Conservation (phyloP, 1,139 yeast species). For the Suhomyces coccinellae region DNA sequence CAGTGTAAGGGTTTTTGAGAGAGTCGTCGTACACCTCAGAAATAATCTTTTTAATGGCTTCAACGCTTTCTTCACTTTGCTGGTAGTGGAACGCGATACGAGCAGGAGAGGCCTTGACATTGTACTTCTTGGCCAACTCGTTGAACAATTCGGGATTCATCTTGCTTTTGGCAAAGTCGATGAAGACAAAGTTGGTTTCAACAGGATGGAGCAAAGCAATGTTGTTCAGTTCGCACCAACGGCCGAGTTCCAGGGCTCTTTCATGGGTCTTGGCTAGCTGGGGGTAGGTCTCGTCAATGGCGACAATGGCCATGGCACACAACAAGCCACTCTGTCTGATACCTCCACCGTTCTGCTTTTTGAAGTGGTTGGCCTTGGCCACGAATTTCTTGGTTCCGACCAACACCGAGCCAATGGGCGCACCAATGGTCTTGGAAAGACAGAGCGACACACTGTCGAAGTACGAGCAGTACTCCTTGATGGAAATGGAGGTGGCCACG, state of each 20-base stretch:
- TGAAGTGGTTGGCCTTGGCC: constrained; percentile 78
- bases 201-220: constrained; percentile 71
- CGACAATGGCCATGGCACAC: constrained; percentile 77
- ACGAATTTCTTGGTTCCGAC: constrained; percentile 69
- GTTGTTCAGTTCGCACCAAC: constrained; percentile 54
- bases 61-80: constrained; percentile 34
- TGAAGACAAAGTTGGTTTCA: constrained; percentile 82
- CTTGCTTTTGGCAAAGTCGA: constrained; percentile 60
- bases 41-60: constrained; percentile 30
- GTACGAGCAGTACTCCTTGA: constrained; percentile 70
- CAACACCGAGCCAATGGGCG: constrained; percentile 89
- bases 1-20: constrained; percentile 26
- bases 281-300: constrained; percentile 73
- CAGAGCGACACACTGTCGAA: constrained; percentile 91
- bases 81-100: constrained; percentile 46
- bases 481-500: constrained; percentile 67
- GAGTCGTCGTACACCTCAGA: constrained; percentile 34
- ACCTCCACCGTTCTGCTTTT: constrained; percentile 95
- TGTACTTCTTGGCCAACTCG: constrained; percentile 56
- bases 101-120: constrained; percentile 29
- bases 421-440: constrained; percentile 87
- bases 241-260: constrained; percentile 67
- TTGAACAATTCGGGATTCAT: constrained; percentile 60
- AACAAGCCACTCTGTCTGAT: constrained; percentile 86
- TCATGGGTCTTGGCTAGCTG: constrained; percentile 61